These are phyloP conservation scores for Cystobasidium ongulense DNA, from an alignment of 768 basidiomycete species.

Conservation along the genomic window DNA sequence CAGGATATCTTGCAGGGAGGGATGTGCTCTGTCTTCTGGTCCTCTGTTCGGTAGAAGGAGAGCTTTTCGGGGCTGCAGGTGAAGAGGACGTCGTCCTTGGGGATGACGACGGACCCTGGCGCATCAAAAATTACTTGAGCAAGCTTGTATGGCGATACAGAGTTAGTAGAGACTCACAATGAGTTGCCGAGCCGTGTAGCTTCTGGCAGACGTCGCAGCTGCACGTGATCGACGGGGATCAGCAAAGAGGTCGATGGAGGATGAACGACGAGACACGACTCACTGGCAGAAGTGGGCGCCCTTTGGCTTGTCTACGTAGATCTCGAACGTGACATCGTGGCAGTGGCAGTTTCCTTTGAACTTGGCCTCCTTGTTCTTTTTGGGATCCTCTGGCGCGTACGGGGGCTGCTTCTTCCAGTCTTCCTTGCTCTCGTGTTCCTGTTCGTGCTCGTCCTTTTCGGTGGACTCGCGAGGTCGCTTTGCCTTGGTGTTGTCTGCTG, in stretches of 20 bases:
- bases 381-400: constrained; percentile 10
- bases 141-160: no score
- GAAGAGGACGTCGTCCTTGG: constrained; percentile 28
- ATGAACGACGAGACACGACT: neutral
- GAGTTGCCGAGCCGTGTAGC: constrained; percentile 13
- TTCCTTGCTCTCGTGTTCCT: neutral
- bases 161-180: no score
- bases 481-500: constrained; percentile 6
- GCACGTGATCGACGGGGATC: neutral
- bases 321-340: constrained; percentile 23
- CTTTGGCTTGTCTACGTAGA: constrained; percentile 16
- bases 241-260: neutral
- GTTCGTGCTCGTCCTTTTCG: constrained; percentile 2
- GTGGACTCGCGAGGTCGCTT: neutral
- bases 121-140: no score
- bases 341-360: constrained; percentile 28
- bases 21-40: constrained; percentile 12
- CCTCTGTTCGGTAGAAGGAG: constrained; percentile 31
- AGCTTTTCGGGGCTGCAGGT: constrained; percentile 28
- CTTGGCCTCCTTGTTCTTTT: neutral
- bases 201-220: constrained; percentile 26
- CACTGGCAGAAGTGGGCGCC: constrained; percentile 27
- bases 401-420: constrained; percentile 31
- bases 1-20: constrained; percentile 25
- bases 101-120: constrained; percentile 21